A percentile compares a stretch with the other conserved stretches of the same genome.
Conservation (phyloP, 192 early-diverging fungal genomes). For the Coemansia sp. region DNA sequence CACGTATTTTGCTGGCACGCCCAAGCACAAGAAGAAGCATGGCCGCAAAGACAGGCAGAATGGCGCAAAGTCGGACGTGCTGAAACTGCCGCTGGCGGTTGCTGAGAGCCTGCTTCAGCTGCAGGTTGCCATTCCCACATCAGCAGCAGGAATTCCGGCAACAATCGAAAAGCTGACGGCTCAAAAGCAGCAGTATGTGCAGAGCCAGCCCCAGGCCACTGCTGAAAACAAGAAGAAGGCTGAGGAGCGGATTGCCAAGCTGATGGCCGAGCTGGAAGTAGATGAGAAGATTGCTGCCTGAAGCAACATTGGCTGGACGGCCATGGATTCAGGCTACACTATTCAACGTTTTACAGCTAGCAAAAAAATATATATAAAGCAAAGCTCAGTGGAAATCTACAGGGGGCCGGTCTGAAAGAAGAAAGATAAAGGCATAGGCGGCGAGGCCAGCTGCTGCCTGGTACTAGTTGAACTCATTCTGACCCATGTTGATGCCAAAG, state of each 20-base stretch:
- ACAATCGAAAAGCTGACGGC: slow-evolving; percentile 71
- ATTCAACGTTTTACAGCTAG: no score
- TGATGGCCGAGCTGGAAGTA: slow-evolving; percentile 57
- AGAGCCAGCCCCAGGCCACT: slow-evolving; percentile 74
- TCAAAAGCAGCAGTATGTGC: slow-evolving; percentile 69
- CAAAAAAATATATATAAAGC: no score
- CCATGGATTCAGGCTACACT: no score
- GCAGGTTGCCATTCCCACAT: slow-evolving; percentile 78
- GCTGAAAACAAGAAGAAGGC: slow-evolving; percentile 85
- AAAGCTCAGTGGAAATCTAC: slow-evolving; percentile 2
- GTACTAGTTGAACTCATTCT: slow-evolving; percentile 44
- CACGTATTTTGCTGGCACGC: slow-evolving; percentile 68
- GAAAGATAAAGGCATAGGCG: neutral
- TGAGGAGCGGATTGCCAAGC: slow-evolving; percentile 76
- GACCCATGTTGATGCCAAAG: slow-evolving; percentile 86
- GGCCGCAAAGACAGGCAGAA: slow-evolving; percentile 55
- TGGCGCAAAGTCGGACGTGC: slow-evolving; percentile 49
- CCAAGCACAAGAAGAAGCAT: slow-evolving; percentile 61
- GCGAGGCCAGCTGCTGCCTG: neutral
- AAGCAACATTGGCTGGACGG: no score
- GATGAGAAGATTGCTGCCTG: slow-evolving; percentile 46
- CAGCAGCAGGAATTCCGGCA: slow-evolving; percentile 61
- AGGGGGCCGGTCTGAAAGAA: neutral
- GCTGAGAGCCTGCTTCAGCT: slow-evolving; percentile 76
- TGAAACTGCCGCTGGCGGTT: slow-evolving; percentile 74